Evolutionary conservation across 176 grass and related monocot genomes (phyloP).

Genomic region (Carex cristatella): DNA sequence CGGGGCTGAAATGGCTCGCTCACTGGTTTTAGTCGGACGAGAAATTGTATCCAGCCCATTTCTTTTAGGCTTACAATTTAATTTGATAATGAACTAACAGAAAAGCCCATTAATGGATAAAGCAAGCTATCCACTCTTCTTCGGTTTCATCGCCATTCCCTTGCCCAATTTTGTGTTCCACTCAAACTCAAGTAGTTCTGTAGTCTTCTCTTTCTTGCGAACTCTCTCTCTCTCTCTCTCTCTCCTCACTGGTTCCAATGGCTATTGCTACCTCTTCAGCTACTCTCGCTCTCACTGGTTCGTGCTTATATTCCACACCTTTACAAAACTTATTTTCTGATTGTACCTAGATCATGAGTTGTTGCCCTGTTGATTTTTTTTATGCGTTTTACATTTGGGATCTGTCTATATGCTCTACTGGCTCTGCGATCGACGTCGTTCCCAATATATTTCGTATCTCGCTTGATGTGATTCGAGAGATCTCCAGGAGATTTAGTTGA

Average conservation of each 20-base stretch:
- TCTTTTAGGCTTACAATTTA: neutral
- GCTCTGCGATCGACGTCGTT: neutral
- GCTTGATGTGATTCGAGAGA: neutral
- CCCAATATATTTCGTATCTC: neutral
- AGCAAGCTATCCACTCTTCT: neutral
- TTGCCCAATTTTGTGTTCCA: neutral
- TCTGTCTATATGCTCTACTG: neutral
- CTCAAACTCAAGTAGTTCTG: neutral
- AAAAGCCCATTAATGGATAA: neutral
- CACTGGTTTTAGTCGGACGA: too few relatives aligned
- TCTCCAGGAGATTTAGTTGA: neutral
- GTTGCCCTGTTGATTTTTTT: neutral
- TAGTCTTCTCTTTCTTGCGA: neutral
- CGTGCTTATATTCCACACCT: neutral
- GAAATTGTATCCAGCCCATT: neutral
- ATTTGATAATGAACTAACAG: neutral
- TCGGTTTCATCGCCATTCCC: slow-evolving; percentile 10
- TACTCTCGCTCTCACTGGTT: slow-evolving; percentile 21
- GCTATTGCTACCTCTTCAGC: slow-evolving; percentile 29
- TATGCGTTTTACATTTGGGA: neutral
- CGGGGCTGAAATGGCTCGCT: too few relatives aligned
- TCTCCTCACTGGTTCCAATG: slow-evolving; percentile 1
- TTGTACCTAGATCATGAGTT: neutral
- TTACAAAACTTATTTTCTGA: neutral
- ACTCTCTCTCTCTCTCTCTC: neutral